A percentile compares a stretch with the other conserved stretches of the same genome.
phyloP scores from a whole-genome alignment of 2,329 filamentous ascomycete species.

The Colletotrichum sp. region DNA sequence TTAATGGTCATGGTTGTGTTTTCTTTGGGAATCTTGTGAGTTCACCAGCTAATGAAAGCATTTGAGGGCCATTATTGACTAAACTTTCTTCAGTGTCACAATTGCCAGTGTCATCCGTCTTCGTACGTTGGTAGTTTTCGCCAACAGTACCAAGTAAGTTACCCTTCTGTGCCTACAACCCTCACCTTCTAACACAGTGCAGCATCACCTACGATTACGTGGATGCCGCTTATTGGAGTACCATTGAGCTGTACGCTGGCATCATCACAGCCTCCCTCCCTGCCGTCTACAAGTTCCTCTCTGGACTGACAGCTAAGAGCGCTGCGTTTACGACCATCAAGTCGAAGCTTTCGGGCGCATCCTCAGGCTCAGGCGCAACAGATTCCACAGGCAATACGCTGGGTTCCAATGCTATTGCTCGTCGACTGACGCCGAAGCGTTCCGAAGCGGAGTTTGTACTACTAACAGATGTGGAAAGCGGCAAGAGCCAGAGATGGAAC shows the following conservation, averaged over 20 bases:
- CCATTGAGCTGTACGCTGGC: slow-evolving; percentile 1
- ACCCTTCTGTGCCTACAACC: fast-evolving
- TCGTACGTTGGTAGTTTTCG: not conserved
- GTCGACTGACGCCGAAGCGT: not conserved
- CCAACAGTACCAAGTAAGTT: not conserved
- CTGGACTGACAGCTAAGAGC: not conserved
- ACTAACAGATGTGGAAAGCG: not conserved
- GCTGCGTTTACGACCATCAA: not conserved
- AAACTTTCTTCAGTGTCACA: not conserved
- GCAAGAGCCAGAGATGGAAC: not conserved
- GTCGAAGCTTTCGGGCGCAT: not conserved
- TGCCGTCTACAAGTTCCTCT: not conserved
- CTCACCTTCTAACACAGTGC: fast-evolving
- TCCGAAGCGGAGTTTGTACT: not conserved
- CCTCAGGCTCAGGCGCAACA: not conserved
- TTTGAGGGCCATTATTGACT: not conserved
- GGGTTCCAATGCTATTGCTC: not conserved
- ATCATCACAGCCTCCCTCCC: slow-evolving; percentile 10
- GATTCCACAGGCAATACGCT: not conserved
- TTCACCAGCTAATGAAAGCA: too few relatives aligned
- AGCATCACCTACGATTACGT: slow-evolving; percentile 1
- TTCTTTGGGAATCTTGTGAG: slow-evolving; percentile 25
- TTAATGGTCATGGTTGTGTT: slow-evolving; percentile 22
- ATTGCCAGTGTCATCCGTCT: slow-evolving; percentile 1
- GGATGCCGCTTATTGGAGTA: slow-evolving; percentile 12